phyloP scores from a whole-genome alignment of 306 rosid species.

The Medicago lupulina region DNA sequence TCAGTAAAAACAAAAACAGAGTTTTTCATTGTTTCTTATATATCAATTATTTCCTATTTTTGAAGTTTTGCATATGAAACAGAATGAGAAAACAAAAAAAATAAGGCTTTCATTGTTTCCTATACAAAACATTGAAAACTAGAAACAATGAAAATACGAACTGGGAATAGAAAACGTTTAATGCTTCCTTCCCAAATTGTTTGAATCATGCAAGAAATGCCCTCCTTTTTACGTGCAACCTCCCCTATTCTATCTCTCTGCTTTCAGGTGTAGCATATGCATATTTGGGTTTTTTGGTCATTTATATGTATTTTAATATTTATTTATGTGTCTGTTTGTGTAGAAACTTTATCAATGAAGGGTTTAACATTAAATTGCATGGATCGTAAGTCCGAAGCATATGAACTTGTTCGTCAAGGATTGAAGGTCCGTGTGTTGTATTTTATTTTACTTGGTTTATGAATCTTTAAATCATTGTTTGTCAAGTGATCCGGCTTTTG shows the following conservation, averaged over 20 bases:
- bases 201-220: slow-evolving; percentile 28
- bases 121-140: not conserved
- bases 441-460: slow-evolving; percentile 29
- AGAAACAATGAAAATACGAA: not conserved
- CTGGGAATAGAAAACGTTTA: not conserved
- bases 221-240: not conserved
- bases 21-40: not conserved
- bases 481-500: slow-evolving; percentile 35
- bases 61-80: slow-evolving; percentile 1
- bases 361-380: slow-evolving; percentile 94
- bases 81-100: not conserved
- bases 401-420: slow-evolving; percentile 89
- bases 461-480: slow-evolving; percentile 28
- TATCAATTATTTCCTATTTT: not conserved
- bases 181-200: slow-evolving; percentile 17
- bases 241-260: not conserved
- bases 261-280: slow-evolving; percentile 30
- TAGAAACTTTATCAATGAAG: slow-evolving; percentile 99
- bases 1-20: not conserved
- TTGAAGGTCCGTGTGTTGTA: slow-evolving; percentile 66
- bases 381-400: slow-evolving; percentile 97
- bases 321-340: slow-evolving; percentile 27
- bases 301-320: not conserved
- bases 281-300: slow-evolving; percentile 9
- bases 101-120: not conserved